Evolutionary conservation across 805 yeast genomes (phyloP).

Genomic region (Nakazawaea wickerhamii): DNA sequence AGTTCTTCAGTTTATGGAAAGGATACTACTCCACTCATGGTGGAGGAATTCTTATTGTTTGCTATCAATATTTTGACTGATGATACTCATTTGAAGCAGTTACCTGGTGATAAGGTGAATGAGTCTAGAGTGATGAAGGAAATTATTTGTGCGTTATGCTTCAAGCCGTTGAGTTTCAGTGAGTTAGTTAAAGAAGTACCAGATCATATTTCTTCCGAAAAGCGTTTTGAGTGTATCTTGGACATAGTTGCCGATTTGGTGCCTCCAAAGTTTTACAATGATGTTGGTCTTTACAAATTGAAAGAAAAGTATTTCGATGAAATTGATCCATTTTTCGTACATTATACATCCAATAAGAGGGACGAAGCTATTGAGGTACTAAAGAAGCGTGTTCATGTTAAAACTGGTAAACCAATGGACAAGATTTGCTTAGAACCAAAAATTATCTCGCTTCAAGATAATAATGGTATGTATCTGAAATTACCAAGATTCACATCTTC

Average conservation of each 20-base stretch:
- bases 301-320: constrained; percentile 47
- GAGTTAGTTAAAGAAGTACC: constrained; percentile 66
- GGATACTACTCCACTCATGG: constrained; percentile 51
- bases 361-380: constrained; percentile 75
- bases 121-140: constrained; percentile 56
- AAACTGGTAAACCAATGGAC: constrained; percentile 31
- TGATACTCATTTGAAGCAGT: constrained; percentile 49
- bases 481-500: constrained; percentile 51
- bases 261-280: constrained; percentile 55
- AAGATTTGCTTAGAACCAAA: constrained; percentile 58
- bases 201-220: constrained; percentile 69
- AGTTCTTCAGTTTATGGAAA: constrained; percentile 36
- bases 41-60: constrained; percentile 73
- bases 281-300: constrained; percentile 61
- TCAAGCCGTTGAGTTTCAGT: constrained; percentile 66
- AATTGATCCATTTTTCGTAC: constrained; percentile 80
- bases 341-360: constrained; percentile 68
- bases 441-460: constrained; percentile 26
- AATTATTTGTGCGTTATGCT: constrained; percentile 78
- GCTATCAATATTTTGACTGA: constrained; percentile 67
- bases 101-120: constrained; percentile 41
- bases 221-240: constrained; percentile 62
- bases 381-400: constrained; percentile 42
- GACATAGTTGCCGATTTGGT: constrained; percentile 51
- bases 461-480: constrained; percentile 32